Evolutionary conservation across 192 early-diverging fungal genomes (phyloP).

Genomic region (Rhizophagus sp.): DNA sequence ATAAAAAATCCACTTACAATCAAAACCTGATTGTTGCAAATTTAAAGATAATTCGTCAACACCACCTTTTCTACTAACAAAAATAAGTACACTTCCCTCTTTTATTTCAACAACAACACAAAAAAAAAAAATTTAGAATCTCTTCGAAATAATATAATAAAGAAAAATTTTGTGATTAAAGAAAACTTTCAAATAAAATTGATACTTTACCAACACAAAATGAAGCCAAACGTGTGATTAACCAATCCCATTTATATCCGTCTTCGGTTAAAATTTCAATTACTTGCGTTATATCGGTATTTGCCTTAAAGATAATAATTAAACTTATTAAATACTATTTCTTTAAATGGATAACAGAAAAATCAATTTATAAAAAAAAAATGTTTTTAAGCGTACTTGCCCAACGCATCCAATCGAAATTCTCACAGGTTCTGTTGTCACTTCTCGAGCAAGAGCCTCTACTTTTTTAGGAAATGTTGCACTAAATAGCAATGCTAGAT

Average conservation of each 20-base stretch:
- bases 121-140: background rate
- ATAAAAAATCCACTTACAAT: slow-evolving; percentile 49
- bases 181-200: background rate
- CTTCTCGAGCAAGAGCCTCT: slow-evolving; percentile 70
- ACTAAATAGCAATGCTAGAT: slow-evolving; percentile 68
- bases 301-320: slow-evolving; percentile 46
- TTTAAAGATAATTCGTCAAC: slow-evolving; percentile 71
- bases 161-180: too few relatives aligned
- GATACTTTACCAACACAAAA: slow-evolving; percentile 53
- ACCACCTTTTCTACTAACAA: slow-evolving; percentile 71
- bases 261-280: slow-evolving; percentile 66
- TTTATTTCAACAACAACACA: background rate
- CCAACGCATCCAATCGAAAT: slow-evolving; percentile 74
- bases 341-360: background rate
- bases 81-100: slow-evolving; percentile 75
- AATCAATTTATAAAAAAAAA: background rate
- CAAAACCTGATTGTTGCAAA: slow-evolving; percentile 56
- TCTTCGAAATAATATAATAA: too few relatives aligned
- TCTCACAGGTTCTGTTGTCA: slow-evolving; percentile 69
- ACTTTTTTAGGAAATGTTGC: slow-evolving; percentile 77
- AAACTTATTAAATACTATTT: background rate
- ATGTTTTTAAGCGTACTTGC: slow-evolving; percentile 35
- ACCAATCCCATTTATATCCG: slow-evolving; percentile 74
- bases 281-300: slow-evolving; percentile 75
- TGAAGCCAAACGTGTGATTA: slow-evolving; percentile 53